These are phyloP conservation scores for Aspergillus quadricinctus DNA, from an alignment of 2,329 filamentous ascomycete genomes.

Conservation along the genomic window DNA sequence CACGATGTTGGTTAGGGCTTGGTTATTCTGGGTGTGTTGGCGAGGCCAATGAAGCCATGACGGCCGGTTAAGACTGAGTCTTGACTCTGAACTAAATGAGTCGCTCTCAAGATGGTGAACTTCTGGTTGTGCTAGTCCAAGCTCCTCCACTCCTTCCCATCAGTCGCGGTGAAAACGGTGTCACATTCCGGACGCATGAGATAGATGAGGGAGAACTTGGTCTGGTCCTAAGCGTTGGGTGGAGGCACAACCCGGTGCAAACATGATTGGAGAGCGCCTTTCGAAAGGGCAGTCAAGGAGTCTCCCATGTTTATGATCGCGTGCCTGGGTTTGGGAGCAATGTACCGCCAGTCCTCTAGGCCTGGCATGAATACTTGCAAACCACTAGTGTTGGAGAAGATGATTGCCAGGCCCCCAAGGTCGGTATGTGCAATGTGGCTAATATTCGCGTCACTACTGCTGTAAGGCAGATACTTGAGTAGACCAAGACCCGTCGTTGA, in stretches of 20 bases:
- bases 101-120: background rate
- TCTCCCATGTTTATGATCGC: constrained; percentile 59
- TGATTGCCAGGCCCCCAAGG: constrained; percentile 52
- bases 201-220: background rate
- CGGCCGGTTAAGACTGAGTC: background rate
- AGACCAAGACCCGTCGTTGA: too few relatives aligned
- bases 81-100: background rate
- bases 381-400: constrained; percentile 56
- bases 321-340: constrained; percentile 48
- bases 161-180: background rate
- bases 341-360: constrained; percentile 49
- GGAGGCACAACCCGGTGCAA: background rate
- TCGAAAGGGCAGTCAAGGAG: constrained; percentile 39
- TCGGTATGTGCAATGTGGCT: constrained; percentile 37
- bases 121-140: background rate
- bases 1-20: too few relatives aligned
- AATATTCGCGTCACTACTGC: background rate
- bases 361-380: constrained; percentile 54
- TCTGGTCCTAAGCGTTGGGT: background rate
- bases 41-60: too few relatives aligned
- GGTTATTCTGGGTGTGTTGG: too few relatives aligned
- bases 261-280: background rate
- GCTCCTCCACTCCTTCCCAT: background rate
- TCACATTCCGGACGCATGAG: background rate
- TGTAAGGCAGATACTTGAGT: too few relatives aligned